phyloP scores from a whole-genome alignment of 1,284 basidiomycete genomes.

The Ustilago trichophora region DNA sequence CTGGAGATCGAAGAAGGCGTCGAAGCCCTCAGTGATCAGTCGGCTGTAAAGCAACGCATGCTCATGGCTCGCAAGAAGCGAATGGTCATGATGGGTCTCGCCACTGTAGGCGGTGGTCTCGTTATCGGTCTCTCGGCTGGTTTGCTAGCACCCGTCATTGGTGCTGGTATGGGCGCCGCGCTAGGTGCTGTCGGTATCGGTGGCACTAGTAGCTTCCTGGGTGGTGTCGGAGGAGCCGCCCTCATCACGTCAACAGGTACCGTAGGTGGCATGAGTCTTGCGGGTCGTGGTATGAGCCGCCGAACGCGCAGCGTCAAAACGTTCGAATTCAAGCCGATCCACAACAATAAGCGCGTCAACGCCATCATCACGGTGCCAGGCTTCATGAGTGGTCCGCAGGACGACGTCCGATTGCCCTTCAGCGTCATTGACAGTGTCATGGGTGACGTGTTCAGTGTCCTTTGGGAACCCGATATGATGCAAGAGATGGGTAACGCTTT shows the following conservation, averaged over 20 bases:
- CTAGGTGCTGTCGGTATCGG: conserved; percentile 64
- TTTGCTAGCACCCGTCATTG: conserved; percentile 63
- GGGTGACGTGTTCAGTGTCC: conserved; percentile 63
- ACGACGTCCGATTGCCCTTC: conserved; percentile 64
- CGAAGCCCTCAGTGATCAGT: conserved; percentile 51
- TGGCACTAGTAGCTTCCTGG: conserved; percentile 62
- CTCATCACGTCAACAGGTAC: conserved; percentile 65
- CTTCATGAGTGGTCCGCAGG: conserved; percentile 62
- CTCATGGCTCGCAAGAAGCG: conserved; percentile 53
- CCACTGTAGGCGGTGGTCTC: conserved; percentile 64
- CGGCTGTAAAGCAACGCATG: conserved; percentile 48
- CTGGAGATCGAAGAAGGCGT: conserved; percentile 65
- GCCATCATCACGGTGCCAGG: conserved; percentile 62
- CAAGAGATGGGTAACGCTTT: conserved; percentile 66
- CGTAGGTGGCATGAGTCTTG: conserved; percentile 59
- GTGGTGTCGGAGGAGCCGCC: conserved; percentile 64
- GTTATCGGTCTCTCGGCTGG: conserved; percentile 65
- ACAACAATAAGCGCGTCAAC: conserved; percentile 67
- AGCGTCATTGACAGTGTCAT: conserved; percentile 65
- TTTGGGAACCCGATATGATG: conserved; percentile 67
- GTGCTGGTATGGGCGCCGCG: conserved; percentile 64
- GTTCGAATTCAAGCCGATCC: conserved; percentile 64
- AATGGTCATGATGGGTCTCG: conserved; percentile 65
- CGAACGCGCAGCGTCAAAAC: conserved; percentile 63
- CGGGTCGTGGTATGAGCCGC: conserved; percentile 63